A percentile compares a stretch with the other conserved stretches of the same genome.
phyloP scores from a whole-genome alignment of 768 basidiomycete genomes.

The Erythrobasidium yunnanense region DNA sequence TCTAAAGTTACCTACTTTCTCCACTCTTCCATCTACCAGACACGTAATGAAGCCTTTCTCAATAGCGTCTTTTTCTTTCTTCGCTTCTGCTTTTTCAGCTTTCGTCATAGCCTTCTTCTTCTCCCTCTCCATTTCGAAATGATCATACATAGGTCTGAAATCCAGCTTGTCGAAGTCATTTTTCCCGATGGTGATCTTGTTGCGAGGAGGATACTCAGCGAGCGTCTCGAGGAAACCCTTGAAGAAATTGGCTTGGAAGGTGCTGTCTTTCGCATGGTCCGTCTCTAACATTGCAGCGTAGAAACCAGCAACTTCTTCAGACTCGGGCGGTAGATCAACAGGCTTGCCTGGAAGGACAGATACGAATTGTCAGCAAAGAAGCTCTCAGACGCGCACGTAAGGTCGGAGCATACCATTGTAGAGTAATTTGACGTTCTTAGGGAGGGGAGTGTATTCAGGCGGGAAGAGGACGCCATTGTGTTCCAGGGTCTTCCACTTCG shows the following conservation, averaged over 20 bases:
- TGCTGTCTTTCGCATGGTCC: conserved; percentile 75
- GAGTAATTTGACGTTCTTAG: conserved; percentile 75
- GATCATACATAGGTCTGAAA: conserved; percentile 84
- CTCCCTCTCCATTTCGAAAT: conserved; percentile 82
- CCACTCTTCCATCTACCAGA: conserved; percentile 86
- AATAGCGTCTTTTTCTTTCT: conserved; percentile 68
- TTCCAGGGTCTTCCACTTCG: conserved; percentile 88
- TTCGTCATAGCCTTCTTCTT: conserved; percentile 76
- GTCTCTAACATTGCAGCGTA: conserved; percentile 86
- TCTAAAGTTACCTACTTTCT: conserved; percentile 96
- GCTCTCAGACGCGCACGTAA: too few relatives aligned
- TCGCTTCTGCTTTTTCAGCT: conserved; percentile 82
- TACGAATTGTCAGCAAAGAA: too few relatives aligned
- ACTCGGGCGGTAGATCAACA: conserved; percentile 65
- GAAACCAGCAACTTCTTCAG: conserved; percentile 95
- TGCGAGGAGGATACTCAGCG: conserved; percentile 66
- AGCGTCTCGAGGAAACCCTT: conserved; percentile 71
- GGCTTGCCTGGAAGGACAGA: conserved; percentile 61
- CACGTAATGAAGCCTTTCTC: conserved; percentile 79
- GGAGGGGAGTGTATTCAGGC: conserved; percentile 85
- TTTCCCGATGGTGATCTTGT: conserved; percentile 48
- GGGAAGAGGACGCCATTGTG: conserved; percentile 94
- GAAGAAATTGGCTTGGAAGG: conserved; percentile 92
- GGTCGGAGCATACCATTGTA: conserved; percentile 64
- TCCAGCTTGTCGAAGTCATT: conserved; percentile 69